Evolutionary conservation across 768 basidiomycete genomes (phyloP).

Genomic region (Roridomyces roridus): DNA sequence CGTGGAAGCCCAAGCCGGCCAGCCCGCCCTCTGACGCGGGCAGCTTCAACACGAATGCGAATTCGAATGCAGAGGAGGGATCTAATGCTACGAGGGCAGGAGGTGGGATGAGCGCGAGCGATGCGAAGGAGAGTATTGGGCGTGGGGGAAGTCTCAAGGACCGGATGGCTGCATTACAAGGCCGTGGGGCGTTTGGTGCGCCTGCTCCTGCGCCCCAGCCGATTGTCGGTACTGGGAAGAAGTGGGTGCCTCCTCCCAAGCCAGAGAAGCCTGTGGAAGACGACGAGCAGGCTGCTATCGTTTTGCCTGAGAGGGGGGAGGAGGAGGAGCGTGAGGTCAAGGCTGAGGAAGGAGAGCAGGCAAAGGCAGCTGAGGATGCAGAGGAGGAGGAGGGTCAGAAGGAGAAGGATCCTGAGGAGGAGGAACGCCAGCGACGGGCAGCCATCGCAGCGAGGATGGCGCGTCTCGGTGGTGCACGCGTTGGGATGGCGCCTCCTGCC

Average conservation of each 20-base stretch:
- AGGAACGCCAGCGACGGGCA: slow-evolving; percentile 80
- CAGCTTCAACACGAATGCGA: slow-evolving; percentile 10
- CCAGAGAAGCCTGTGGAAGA: slow-evolving; percentile 29
- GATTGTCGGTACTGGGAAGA: slow-evolving; percentile 66
- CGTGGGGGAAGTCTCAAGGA: slow-evolving; percentile 84
- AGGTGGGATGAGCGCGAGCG: slow-evolving; percentile 77
- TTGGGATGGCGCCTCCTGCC: slow-evolving; percentile 81
- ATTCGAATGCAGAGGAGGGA: slow-evolving; percentile 30
- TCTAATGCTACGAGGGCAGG: slow-evolving; percentile 26
- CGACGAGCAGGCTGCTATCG: slow-evolving; percentile 76
- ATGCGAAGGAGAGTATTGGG: slow-evolving; percentile 87
- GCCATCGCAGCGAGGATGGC: slow-evolving; percentile 94
- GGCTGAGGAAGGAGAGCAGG: slow-evolving; percentile 78
- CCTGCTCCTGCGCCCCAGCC: slow-evolving; percentile 65
- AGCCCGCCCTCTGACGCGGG: slow-evolving; percentile 51
- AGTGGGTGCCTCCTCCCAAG: slow-evolving; percentile 83
- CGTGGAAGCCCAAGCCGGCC: slow-evolving; percentile 74
- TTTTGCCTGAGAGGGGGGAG: slow-evolving; percentile 80
- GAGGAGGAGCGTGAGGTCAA: slow-evolving; percentile 62
- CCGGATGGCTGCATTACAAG: slow-evolving; percentile 93
- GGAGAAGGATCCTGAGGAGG: slow-evolving; percentile 63
- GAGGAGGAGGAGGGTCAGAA: slow-evolving; percentile 20
- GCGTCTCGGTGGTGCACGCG: slow-evolving; percentile 82
- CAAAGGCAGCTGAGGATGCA: slow-evolving; percentile 72
- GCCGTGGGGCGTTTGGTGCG: slow-evolving; percentile 78